Conservation (phyloP, 2,329 filamentous ascomycete genomes). For the Fusarium buxicola region DNA sequence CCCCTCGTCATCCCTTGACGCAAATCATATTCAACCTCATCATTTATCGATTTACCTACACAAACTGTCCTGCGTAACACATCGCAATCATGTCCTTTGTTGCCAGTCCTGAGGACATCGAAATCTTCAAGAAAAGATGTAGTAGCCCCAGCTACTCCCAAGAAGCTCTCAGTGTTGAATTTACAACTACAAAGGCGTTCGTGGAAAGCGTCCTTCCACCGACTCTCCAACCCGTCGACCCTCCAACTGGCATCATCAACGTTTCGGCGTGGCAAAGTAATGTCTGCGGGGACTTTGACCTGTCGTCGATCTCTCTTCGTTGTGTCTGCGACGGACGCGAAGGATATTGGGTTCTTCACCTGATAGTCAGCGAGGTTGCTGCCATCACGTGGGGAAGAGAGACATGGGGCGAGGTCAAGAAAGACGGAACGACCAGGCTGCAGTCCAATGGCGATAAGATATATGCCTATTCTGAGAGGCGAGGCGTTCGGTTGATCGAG, state of each 20-base stretch:
- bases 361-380: constrained; percentile 5
- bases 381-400: constrained; percentile 12
- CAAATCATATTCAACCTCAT: too few species aligned
- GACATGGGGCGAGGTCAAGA: constrained; percentile 10
- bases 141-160: constrained; percentile 11
- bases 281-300: constrained; percentile 14
- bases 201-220: constrained; percentile 10
- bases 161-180: constrained; percentile 7
- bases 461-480: constrained; percentile 6
- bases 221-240: neutral
- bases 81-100: constrained; percentile 11
- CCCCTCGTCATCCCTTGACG: too few species aligned
- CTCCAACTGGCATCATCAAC: neutral
- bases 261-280: constrained; percentile 2
- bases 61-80: too few species aligned
- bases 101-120: constrained; percentile 1
- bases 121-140: neutral
- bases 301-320: too few species aligned
- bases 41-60: too few species aligned
- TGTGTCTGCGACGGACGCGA: neutral
- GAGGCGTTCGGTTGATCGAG: constrained; percentile 10
- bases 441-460: neutral
- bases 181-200: constrained; percentile 10
- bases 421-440: neutral
- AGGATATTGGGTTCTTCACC: constrained; percentile 5